Base-by-base conservation (phyloP, 2,329 filamentous ascomycete genomes). In the Venturiaceae sp. region DNA sequence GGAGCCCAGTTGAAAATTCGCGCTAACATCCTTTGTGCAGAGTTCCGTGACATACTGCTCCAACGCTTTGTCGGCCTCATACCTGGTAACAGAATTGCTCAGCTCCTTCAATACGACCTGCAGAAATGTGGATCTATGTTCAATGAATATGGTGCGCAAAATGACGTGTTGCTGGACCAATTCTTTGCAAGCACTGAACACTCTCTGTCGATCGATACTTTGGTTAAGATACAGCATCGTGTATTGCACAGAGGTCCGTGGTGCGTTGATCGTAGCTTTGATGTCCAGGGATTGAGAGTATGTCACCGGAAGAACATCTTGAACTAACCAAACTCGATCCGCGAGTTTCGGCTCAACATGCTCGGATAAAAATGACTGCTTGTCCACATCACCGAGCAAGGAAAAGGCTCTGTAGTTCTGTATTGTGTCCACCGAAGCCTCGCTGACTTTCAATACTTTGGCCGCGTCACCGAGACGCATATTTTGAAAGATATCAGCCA, bases 61-160 rank as follows among this genome's bases (percentile, higher is more conserved):
- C 5, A 83, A 65, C 55, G 77, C 74, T 5, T 72, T 72, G 46
- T 82, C 78, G 7, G 81, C 76, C 55, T 81, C 74, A 2, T 62
- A 50, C 14, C 64, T 64, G 8, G 66, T 58, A 13, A 57, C 16
- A 30, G 77, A 74, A 0, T 77, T 74, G 11, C 74, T 64, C 1
- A 87, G 71, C 16, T 80, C 72, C 30, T 82, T 74, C 1, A 88
- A 71, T 0, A 88, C 79, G 1, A 84, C 80, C 57, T 80, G 79
- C 60, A 82, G 77, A 64, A 77, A 82, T 37, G 74, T 72, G 5
- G 72, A 73, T 23, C 75, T 72, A 59, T 77, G 72, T 58, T 78
- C 74, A 14, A 86, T 75, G 62, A 87, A 88, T 5, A 87, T 80
- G 0, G 84, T 87, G 4, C 84, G 80, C 2, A 88, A 72, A 26